phyloP scores from a whole-genome alignment of 768 basidiomycete genomes.

The Amanita rubescens region DNA sequence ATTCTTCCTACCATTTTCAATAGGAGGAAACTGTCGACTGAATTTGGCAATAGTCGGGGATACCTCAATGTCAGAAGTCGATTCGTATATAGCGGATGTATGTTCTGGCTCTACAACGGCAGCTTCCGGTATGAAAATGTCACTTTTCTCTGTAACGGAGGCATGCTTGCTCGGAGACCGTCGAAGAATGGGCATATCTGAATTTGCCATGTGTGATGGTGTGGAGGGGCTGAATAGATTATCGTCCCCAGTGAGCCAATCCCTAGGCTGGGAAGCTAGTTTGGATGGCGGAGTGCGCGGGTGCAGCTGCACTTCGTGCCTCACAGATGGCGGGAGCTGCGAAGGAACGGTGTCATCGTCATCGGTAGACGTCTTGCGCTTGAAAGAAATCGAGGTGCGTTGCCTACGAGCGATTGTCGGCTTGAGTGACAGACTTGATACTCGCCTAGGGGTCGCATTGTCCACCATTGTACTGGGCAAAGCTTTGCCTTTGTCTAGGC shows the following conservation, averaged over 20 bases:
- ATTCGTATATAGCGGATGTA: conserved; percentile 8
- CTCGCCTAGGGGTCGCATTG: not conserved
- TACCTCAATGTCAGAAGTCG: conserved; percentile 12
- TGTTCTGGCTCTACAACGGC: conserved; percentile 29
- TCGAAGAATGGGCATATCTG: conserved; percentile 46
- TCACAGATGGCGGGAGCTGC: not conserved
- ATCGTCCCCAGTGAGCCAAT: conserved; percentile 72
- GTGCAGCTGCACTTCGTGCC: not conserved
- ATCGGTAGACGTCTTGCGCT: conserved; percentile 18
- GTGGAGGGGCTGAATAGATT: conserved; percentile 12
- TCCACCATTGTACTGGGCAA: conserved; percentile 6
- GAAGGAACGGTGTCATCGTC: not conserved
- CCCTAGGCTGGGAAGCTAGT: conserved; percentile 27
- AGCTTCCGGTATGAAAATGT: conserved; percentile 32
- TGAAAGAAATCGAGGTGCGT: conserved; percentile 39
- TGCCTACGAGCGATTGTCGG: conserved; percentile 46
- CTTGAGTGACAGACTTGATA: conserved; percentile 18
- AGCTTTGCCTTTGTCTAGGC: conserved; percentile 1
- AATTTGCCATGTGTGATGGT: conserved; percentile 13
- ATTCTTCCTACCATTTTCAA: conserved; percentile 20
- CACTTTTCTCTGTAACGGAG: conserved; percentile 50
- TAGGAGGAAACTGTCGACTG: conserved; percentile 28
- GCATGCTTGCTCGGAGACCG: conserved; percentile 69
- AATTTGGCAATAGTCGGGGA: conserved; percentile 34
- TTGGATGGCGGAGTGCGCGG: conserved; percentile 2